Conservation (phyloP, 352 stramenopile species). For the Pythium apleroticum region DNA sequence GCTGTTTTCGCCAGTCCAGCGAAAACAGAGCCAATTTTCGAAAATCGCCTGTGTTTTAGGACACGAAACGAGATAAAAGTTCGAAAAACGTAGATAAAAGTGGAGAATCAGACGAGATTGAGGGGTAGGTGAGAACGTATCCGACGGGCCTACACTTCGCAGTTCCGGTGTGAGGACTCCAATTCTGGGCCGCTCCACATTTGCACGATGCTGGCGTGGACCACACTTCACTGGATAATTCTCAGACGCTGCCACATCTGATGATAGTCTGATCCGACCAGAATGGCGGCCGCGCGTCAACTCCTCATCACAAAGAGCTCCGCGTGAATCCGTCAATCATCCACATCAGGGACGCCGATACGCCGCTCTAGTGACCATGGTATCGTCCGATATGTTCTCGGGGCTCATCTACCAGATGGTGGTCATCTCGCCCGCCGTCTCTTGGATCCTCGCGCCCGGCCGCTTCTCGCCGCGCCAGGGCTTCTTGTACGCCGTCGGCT, state of each 20-base stretch:
- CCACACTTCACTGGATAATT: neutral
- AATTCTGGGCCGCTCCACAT: neutral
- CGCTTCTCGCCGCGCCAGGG: constrained; percentile 91
- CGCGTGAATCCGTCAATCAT: neutral
- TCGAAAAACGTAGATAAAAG: neutral
- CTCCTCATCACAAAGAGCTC: constrained; percentile 1
- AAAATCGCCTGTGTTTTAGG: neutral
- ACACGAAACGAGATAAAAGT: neutral
- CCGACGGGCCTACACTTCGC: neutral
- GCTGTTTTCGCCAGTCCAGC: no score
- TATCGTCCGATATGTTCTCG: constrained; percentile 59
- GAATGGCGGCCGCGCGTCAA: constrained; percentile 19
- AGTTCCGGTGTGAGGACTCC: neutral
- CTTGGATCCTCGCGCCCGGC: constrained; percentile 95
- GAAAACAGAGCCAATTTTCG: neutral
- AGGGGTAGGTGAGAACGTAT: neutral
- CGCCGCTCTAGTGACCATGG: constrained; percentile 6
- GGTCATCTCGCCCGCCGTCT: constrained; percentile 87
- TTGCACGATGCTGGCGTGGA: neutral
- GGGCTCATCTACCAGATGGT: constrained; percentile 73
- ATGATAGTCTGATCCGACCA: neutral
- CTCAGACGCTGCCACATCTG: neutral
- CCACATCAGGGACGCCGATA: no score
- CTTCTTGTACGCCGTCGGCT: constrained; percentile 94
- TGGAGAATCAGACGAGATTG: neutral